These are phyloP conservation scores for Neofusicoccum kwambonambiense DNA, from an alignment of 2,329 filamentous ascomycete genomes.

Conservation along the genomic window DNA sequence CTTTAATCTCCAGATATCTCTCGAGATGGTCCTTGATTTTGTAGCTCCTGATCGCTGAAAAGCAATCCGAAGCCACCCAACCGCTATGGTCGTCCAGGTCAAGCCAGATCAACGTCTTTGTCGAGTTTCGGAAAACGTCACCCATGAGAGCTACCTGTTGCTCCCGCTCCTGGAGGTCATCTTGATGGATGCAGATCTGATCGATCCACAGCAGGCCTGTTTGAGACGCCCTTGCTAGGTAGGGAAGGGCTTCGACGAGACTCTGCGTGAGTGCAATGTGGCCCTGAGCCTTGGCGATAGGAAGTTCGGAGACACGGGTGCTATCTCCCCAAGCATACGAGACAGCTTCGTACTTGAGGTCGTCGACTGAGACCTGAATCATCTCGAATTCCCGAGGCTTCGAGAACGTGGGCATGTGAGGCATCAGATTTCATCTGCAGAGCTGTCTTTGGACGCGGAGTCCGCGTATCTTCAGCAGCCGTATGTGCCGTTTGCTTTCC, in stretches of 20 bases:
- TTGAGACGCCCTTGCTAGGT: background rate
- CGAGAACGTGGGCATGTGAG: no score
- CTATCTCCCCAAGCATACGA: background rate
- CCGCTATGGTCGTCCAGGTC: constrained; percentile 9
- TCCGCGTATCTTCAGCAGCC: background rate
- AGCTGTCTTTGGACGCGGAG: background rate
- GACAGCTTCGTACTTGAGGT: background rate
- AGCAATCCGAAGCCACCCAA: no score
- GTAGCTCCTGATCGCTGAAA: no score
- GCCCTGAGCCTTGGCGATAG: background rate
- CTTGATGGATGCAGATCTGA: constrained; percentile 31
- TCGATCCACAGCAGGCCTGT: constrained; percentile 28
- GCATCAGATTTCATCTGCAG: no score
- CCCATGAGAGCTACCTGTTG: constrained; percentile 34
- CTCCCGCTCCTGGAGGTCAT: constrained; percentile 27
- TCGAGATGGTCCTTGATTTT: no score
- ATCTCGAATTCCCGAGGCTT: background rate
- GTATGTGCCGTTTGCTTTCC: background rate
- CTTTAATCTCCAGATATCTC: no score
- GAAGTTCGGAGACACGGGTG: background rate
- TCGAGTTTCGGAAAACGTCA: constrained; percentile 29
- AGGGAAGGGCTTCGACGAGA: background rate
- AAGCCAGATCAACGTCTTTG: constrained; percentile 29
- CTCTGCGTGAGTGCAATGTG: background rate
- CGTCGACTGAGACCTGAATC: background rate